Percentiles rank a stretch among this genome's conserved stretches.
These are phyloP conservation scores for Nissolia schottii DNA, from an alignment of 306 rosid genomes.

Conservation along the genomic window DNA sequence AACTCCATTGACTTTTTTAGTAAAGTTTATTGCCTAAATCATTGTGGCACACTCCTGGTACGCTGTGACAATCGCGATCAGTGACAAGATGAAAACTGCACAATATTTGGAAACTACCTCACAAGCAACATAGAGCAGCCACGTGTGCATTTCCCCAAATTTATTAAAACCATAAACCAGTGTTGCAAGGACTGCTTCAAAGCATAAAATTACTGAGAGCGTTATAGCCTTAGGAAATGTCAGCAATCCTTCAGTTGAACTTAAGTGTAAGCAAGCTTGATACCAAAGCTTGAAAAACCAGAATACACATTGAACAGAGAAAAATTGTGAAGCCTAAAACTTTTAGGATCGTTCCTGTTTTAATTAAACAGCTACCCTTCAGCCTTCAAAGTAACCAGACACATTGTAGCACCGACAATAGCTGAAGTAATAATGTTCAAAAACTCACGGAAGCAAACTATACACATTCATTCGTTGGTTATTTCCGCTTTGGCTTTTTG, in stretches of 20 bases:
- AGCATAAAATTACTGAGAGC: background rate
- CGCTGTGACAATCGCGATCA: too few relatives aligned
- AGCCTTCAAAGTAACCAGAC: constrained; percentile 9
- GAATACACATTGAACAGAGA: background rate
- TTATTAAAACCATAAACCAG: background rate
- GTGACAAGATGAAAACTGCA: too few relatives aligned
- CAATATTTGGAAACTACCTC: too few relatives aligned
- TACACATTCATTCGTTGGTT: background rate
- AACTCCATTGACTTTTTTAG: too few relatives aligned
- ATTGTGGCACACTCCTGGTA: too few relatives aligned
- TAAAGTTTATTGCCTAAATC: too few relatives aligned
- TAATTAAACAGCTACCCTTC: too few relatives aligned
- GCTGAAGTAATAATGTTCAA: background rate
- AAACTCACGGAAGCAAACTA: background rate
- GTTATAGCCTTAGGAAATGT: background rate
- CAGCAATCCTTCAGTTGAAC: background rate
- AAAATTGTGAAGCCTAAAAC: background rate
- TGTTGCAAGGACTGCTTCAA: background rate
- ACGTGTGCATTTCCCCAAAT: too few relatives aligned
- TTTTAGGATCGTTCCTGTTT: background rate
- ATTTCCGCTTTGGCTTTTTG: constrained; percentile 50
- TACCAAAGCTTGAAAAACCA: background rate
- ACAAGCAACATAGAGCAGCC: too few relatives aligned
- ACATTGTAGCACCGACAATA: background rate
- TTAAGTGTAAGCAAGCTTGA: background rate